These are phyloP conservation scores for Teratosphaeria gauchensis DNA, from an alignment of 2,329 filamentous ascomycete species.

Conservation along the genomic window DNA sequence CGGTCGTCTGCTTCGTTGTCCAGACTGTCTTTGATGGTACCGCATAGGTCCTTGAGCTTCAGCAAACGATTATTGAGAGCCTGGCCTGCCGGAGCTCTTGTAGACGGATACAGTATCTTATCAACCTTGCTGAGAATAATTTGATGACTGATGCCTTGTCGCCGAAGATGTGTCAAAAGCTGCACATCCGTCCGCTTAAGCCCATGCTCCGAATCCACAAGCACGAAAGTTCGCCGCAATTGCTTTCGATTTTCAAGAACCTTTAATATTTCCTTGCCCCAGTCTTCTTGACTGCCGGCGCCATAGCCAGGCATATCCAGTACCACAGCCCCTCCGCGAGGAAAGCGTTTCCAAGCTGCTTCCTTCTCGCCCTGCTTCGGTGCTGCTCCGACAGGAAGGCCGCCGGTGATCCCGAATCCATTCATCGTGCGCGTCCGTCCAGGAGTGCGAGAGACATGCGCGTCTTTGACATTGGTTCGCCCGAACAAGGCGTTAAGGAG, in stretches of 20 bases:
- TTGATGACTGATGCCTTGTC: conserved; percentile 52
- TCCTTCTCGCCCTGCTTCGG: conserved; percentile 15
- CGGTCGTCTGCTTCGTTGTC: conserved; percentile 30
- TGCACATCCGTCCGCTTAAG: conserved; percentile 51
- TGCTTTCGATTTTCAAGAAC: conserved; percentile 55
- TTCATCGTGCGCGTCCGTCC: conserved; percentile 59
- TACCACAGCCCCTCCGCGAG: conserved; percentile 42
- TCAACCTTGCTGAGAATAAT: conserved; percentile 60
- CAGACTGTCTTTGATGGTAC: conserved; percentile 31
- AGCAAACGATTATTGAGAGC: conserved; percentile 19
- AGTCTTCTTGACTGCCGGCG: conserved; percentile 49
- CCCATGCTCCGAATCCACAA: conserved; percentile 55
- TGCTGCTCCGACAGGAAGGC: conserved; percentile 11
- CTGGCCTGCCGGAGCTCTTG: conserved; percentile 16
- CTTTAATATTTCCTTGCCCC: conserved; percentile 60
- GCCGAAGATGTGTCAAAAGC: conserved; percentile 47
- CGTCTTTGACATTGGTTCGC: conserved; percentile 31
- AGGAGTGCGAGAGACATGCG: conserved; percentile 49
- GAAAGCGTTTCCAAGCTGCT: conserved; percentile 24
- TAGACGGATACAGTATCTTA: conserved; percentile 35
- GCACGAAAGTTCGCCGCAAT: conserved; percentile 53
- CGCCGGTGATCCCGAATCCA: conserved; percentile 48
- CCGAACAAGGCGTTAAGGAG: conserved; percentile 56
- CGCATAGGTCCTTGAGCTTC: conserved; percentile 30
- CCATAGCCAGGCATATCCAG: conserved; percentile 67